Conservation (phyloP, 169 alveolate genomes). For the Plasmodium yoelii region DNA sequence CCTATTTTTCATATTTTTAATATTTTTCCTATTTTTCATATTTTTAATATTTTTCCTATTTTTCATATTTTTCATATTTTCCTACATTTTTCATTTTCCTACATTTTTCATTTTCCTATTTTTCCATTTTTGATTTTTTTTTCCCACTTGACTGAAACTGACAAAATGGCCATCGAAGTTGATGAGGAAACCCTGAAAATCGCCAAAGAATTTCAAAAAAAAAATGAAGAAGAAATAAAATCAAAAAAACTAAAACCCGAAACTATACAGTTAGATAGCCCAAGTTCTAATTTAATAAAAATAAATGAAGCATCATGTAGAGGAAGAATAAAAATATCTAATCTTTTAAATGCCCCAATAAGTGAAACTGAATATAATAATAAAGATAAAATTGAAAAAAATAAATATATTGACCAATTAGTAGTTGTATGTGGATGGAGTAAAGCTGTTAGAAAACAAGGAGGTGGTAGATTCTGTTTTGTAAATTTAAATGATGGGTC, state of each 20-base stretch:
- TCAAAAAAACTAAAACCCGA: slow-evolving; percentile 44
- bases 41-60: too few species aligned
- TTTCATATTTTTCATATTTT: too few species aligned
- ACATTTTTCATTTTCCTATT: too few species aligned
- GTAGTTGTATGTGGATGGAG: slow-evolving; percentile 97
- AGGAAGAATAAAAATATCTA: slow-evolving; percentile 36
- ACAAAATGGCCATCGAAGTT: slow-evolving; percentile 36
- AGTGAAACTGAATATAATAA: slow-evolving; percentile 53
- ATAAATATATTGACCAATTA: slow-evolving; percentile 78
- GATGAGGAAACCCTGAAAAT: slow-evolving; percentile 28
- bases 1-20: too few species aligned
- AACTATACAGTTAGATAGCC: slow-evolving; percentile 20
- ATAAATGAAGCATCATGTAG: slow-evolving; percentile 43
- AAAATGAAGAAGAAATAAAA: slow-evolving; percentile 29
- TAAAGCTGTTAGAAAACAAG: slow-evolving; percentile 93
- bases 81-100: too few species aligned
- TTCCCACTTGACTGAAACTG: too few species aligned
- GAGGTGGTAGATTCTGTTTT: slow-evolving; percentile 94
- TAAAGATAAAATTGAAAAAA: slow-evolving; percentile 23
- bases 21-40: too few species aligned
- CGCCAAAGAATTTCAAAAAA: slow-evolving; percentile 25
- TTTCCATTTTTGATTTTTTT: too few species aligned
- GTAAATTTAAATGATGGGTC: slow-evolving; percentile 97
- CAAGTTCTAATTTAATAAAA: slow-evolving; percentile 16
- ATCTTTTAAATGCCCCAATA: slow-evolving; percentile 44